phyloP scores from a whole-genome alignment of 176 grass and related monocot species.

The Carex parvula region DNA sequence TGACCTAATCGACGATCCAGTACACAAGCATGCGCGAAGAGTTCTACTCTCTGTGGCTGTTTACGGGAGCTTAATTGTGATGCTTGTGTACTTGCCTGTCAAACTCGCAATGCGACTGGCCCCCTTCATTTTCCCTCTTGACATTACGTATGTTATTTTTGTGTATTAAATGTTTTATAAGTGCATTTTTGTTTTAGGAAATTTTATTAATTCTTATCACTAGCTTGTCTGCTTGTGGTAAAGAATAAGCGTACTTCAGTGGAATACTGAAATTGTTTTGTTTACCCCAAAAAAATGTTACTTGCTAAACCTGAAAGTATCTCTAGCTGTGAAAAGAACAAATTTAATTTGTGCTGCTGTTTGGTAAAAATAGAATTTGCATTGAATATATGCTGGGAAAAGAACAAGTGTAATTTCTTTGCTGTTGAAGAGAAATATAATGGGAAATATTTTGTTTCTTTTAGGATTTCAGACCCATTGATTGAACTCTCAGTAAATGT shows the following conservation, averaged over 20 bases:
- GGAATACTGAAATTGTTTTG: neutral
- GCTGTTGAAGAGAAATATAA: neutral
- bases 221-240: neutral
- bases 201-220: neutral
- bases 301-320: neutral
- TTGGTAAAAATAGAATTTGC: neutral
- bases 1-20: constrained; percentile 94
- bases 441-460: constrained; percentile 13
- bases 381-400: neutral
- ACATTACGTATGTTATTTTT: constrained; percentile 63
- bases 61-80: constrained; percentile 98
- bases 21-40: constrained; percentile 89
- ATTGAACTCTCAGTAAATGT: constrained; percentile 92
- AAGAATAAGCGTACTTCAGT: neutral
- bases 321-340: neutral
- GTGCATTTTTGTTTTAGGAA: constrained; percentile 15
- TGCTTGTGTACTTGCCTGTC: constrained; percentile 97
- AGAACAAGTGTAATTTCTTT: neutral
- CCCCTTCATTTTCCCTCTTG: constrained; percentile 76
- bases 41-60: constrained; percentile 93
- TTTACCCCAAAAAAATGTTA: neutral
- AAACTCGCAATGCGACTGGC: constrained; percentile 86
- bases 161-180: neutral
- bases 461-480: constrained; percentile 94
- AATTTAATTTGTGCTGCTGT: neutral